phyloP scores from a whole-genome alignment of 2,329 filamentous ascomycete species.

The Grosmannia penicillata region DNA sequence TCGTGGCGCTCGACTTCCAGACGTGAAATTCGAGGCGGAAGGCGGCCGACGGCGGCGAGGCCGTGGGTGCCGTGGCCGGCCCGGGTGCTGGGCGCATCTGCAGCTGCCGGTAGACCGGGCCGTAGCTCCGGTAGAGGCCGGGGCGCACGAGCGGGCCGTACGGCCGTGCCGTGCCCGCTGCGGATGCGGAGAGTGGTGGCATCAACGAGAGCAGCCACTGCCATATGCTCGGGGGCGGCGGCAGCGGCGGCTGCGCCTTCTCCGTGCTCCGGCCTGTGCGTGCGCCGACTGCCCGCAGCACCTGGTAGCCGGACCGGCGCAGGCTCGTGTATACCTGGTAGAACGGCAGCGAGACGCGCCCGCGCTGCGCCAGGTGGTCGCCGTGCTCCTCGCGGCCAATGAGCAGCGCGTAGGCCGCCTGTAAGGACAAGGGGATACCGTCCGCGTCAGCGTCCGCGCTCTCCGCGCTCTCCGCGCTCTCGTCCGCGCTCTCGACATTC shows the following conservation, averaged over 20 bases:
- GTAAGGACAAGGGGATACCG: slow-evolving; percentile 74
- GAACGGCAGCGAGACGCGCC: slow-evolving; percentile 55
- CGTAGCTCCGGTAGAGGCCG: slow-evolving; percentile 51
- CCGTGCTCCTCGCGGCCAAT: slow-evolving; percentile 47
- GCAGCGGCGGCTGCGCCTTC: not conserved
- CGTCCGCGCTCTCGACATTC: slow-evolving; percentile 10
- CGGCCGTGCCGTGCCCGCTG: slow-evolving; percentile 2
- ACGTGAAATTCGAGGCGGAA: slow-evolving; percentile 68
- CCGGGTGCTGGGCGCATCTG: slow-evolving; percentile 58
- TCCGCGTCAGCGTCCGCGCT: slow-evolving; percentile 16
- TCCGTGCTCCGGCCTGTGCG: slow-evolving; percentile 3
- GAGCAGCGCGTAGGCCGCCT: slow-evolving; percentile 78
- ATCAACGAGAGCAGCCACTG: slow-evolving; percentile 33
- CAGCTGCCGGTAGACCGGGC: slow-evolving; percentile 62
- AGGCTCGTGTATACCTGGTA: slow-evolving; percentile 82
- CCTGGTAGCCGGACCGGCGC: slow-evolving; percentile 67
- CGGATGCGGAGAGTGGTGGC: not conserved
- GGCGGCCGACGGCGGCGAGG: slow-evolving; percentile 7
- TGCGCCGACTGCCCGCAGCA: slow-evolving; percentile 21
- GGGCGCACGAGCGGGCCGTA: slow-evolving; percentile 45
- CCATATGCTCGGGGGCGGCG: slow-evolving; percentile 22
- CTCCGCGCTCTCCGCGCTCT: slow-evolving; percentile 13
- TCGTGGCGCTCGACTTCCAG: slow-evolving; percentile 55
- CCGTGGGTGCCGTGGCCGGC: slow-evolving; percentile 14
- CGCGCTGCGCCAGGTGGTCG: slow-evolving; percentile 23